Percentiles rank a stretch among this genome's conserved stretches.
Evolutionary conservation across 1,284 basidiomycete genomes (phyloP).

Genomic region (Microbotryomycetes sp.): DNA sequence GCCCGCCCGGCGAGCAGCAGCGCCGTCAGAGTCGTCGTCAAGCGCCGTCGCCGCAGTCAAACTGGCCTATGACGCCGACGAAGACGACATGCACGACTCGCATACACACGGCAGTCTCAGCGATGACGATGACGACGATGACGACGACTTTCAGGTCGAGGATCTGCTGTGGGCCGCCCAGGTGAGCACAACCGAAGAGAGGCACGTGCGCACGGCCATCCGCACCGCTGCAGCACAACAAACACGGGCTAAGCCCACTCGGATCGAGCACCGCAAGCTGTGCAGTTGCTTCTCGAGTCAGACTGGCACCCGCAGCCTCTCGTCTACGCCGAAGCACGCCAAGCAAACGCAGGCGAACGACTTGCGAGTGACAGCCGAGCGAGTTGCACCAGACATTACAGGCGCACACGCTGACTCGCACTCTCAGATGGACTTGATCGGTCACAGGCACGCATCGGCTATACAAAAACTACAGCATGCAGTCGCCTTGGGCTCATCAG

Average conservation of each 20-base stretch:
- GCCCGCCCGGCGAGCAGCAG: too few relatives aligned
- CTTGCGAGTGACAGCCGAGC: background rate
- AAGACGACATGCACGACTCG: too few relatives aligned
- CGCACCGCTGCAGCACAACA: background rate
- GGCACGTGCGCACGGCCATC: background rate
- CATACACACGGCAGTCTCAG: background rate
- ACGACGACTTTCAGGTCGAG: constrained; percentile 23
- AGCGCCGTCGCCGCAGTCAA: too few relatives aligned
- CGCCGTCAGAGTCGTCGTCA: too few relatives aligned
- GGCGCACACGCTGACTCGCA: background rate
- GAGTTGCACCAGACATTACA: background rate
- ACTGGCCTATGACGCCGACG: background rate
- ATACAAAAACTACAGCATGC: constrained; percentile 18
- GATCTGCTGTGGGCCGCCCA: constrained; percentile 31
- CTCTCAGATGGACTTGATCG: constrained; percentile 29
- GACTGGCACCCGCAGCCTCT: too few relatives aligned
- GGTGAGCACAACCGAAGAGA: constrained; percentile 10
- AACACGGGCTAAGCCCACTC: background rate
- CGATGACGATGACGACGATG: constrained; percentile 1
- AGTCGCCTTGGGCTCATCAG: constrained; percentile 11
- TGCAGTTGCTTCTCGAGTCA: background rate
- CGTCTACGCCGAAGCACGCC: too few relatives aligned
- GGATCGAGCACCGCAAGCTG: background rate
- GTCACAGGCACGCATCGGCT: constrained; percentile 18
- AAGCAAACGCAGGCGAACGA: background rate